Evolutionary conservation across 1,284 basidiomycete species (phyloP).

Genomic region (Rhodotorula sp.): DNA sequence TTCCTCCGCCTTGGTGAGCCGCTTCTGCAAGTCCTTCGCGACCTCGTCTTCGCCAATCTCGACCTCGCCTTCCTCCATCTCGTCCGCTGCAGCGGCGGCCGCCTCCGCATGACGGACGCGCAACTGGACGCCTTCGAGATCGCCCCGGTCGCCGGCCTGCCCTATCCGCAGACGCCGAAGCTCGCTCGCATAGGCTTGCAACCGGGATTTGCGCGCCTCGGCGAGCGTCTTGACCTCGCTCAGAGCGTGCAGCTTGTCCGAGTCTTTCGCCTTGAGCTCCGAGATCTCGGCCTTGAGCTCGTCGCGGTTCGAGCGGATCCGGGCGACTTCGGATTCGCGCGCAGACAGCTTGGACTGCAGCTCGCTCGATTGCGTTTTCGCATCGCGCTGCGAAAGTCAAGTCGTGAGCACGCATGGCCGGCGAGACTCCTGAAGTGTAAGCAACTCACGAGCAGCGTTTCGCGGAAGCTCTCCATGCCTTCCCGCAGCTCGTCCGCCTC

Average conservation of each 20-base stretch:
- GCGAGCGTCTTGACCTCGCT: conserved; percentile 72
- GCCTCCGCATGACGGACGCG: conserved; percentile 48
- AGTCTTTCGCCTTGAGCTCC: conserved; percentile 69
- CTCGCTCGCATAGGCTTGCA: conserved; percentile 71
- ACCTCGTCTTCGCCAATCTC: conserved; percentile 55
- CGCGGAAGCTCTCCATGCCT: conserved; percentile 39
- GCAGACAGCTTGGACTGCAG: conserved; percentile 39
- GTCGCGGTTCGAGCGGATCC: conserved; percentile 79
- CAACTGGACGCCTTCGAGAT: conserved; percentile 68
- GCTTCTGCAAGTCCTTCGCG: conserved; percentile 62
- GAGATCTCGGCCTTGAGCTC: conserved; percentile 68
- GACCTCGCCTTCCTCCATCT: conserved; percentile 46
- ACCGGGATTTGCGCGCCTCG: conserved; percentile 73
- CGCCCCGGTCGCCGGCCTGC: conserved; percentile 70
- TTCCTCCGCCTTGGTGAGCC: conserved; percentile 58
- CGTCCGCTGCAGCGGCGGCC: conserved; percentile 10
- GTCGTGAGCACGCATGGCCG: not conserved
- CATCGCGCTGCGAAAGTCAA: conserved; percentile 29
- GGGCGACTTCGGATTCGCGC: conserved; percentile 69
- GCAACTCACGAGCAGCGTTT: conserved; percentile 32
- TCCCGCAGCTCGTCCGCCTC: conserved; percentile 43
- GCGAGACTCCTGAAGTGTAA: no score
- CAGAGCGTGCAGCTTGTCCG: conserved; percentile 62
- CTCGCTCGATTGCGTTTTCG: conserved; percentile 34
- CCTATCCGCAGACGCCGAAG: conserved; percentile 70